These are phyloP conservation scores for Nicotiana knightiana DNA, from an alignment of 257 asterid species.

Conservation along the genomic window DNA sequence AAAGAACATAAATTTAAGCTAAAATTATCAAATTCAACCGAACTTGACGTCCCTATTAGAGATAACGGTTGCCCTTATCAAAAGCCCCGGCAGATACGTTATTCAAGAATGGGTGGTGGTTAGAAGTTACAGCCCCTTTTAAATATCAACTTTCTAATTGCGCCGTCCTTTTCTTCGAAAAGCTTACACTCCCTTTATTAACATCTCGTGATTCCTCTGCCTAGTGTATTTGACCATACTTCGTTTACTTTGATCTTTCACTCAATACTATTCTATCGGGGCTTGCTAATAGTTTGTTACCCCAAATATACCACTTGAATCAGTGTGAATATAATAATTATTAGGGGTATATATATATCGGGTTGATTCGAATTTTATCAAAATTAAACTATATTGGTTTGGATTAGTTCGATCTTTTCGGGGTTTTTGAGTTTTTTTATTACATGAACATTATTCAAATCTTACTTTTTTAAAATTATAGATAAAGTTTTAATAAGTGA, in stretches of 20 bases:
- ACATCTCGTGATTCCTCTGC: not conserved
- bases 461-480: too few relatives aligned
- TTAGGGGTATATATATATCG: too few relatives aligned
- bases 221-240: not conserved
- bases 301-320: not conserved
- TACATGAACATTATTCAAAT: too few relatives aligned
- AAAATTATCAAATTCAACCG: too few relatives aligned
- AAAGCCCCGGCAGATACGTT: not conserved
- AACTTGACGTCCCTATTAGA: too few relatives aligned
- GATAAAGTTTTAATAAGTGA: too few relatives aligned
- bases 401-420: too few relatives aligned
- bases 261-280: not conserved
- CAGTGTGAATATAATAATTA: not conserved
- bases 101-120: conserved; percentile 23
- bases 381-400: too few relatives aligned
- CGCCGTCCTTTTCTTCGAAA: not conserved
- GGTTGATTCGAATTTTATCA: too few relatives aligned
- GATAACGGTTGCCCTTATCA: not conserved
- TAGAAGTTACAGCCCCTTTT: conserved; percentile 34
- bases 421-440: too few relatives aligned
- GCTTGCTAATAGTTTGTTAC: not conserved
- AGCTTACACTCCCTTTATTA: not conserved
- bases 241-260: not conserved
- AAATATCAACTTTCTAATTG: conserved; percentile 10
- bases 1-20: too few relatives aligned